Percentiles rank a stretch among this genome's conserved stretches.
These are phyloP conservation scores for Macrolepiota albuminosa DNA, from an alignment of 768 basidiomycete species.

Conservation along the genomic window DNA sequence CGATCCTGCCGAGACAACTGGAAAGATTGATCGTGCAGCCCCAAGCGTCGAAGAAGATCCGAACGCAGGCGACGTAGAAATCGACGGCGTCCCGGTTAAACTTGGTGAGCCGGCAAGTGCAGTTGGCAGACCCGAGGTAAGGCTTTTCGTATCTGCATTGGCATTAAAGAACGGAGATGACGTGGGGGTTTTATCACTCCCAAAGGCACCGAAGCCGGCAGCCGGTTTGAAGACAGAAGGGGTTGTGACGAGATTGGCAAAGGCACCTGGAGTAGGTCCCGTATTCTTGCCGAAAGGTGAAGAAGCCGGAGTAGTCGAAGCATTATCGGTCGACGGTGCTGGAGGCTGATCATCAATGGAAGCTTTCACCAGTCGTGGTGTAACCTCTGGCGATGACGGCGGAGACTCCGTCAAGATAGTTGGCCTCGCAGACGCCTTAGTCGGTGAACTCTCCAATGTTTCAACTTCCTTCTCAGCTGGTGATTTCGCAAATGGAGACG, in stretches of 20 bases:
- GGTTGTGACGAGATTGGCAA: constrained; percentile 33
- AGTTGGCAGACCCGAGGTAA: constrained; percentile 33
- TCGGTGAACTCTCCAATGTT: not conserved
- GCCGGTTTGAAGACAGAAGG: constrained; percentile 37
- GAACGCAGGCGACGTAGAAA: constrained; percentile 28
- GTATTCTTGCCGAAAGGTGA: constrained; percentile 13
- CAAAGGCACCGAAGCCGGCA: constrained; percentile 45
- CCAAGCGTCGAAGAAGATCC: constrained; percentile 35
- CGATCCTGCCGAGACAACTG: constrained; percentile 16
- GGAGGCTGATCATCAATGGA: constrained; percentile 14
- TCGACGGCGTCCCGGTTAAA: constrained; percentile 14
- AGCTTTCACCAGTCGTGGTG: constrained; percentile 13
- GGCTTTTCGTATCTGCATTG: constrained; percentile 21
- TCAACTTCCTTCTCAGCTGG: constrained; percentile 3
- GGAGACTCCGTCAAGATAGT: constrained; percentile 10
- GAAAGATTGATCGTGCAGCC: constrained; percentile 26
- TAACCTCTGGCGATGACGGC: constrained; percentile 18
- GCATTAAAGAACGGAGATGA: constrained; percentile 54
- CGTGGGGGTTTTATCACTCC: constrained; percentile 30
- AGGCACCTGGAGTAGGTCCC: constrained; percentile 25
- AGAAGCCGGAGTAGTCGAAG: constrained; percentile 20
- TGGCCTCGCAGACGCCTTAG: constrained; percentile 7
- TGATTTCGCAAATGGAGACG: constrained; percentile 5
- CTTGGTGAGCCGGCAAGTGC: constrained; percentile 14
- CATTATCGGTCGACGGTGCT: constrained; percentile 14